Base-by-base conservation (phyloP, 2,329 filamentous ascomycete species). In the Neonectria punicea region DNA sequence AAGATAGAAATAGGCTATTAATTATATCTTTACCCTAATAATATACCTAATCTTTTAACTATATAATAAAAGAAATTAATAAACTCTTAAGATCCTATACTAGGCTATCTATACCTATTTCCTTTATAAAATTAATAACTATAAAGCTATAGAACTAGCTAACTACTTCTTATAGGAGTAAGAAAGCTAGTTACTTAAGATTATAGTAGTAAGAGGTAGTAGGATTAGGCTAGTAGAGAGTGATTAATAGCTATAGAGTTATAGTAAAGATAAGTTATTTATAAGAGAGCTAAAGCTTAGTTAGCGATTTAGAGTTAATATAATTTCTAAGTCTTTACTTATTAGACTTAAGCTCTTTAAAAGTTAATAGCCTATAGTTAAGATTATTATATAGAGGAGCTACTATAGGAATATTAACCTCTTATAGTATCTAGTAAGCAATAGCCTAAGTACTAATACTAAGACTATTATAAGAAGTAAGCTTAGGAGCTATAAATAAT, bases 401-500 rank as follows among this genome's bases (percentile, higher is more conserved):
- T 32, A 61, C 25, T 61, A 32, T 41, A 4, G 53, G 51, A 61
- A 51, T 10, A 51, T 61, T 8, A 50, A 50, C 25, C 43, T 28
- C 22, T 50, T 25, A 22, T 56, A 61, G 51, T 56, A 56, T 28
- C 59, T 43, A 61, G 59, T 14, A 61, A 61, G 59, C 44, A 44
- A 61, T 5, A 61, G 58, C 28, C 50, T 14, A 49, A 61, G 20
- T 13, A 61, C 5, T 30, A 55, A 36, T 39, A 22, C 53, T 34
- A 22, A 55, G 30, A 61, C 25, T n/a, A 50, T 22, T 5, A 55
- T 43, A 14, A 56, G 59, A 44, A 61, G 53, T 22, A 61, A 28
- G 34, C 5, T 44, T n/a, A 56, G 59, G n/a, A 44, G 18, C 34
- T 11, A 43, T 14, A 61, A 49, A 41, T 49, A 30, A 55, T 49